Conservation (phyloP, 2,329 filamentous ascomycete genomes). For the Phyllosticta citribraziliensis region DNA sequence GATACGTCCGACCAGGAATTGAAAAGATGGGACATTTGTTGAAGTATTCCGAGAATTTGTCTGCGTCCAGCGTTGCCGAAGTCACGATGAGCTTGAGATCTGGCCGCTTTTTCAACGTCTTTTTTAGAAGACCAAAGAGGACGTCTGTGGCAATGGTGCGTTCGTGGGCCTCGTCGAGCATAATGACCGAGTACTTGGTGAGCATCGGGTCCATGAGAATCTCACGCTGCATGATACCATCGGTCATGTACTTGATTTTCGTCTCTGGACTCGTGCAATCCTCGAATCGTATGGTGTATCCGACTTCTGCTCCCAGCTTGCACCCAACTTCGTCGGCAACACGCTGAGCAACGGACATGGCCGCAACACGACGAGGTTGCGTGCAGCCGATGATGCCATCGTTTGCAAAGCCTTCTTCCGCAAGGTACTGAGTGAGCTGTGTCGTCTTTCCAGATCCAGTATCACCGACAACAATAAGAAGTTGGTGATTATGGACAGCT, state of each 20-base stretch:
- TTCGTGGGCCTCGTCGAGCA: slow-evolving; percentile 97
- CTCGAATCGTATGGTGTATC: slow-evolving; percentile 98
- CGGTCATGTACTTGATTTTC: slow-evolving; percentile 98
- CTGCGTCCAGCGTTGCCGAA: slow-evolving; percentile 93
- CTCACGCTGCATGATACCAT: slow-evolving; percentile 94
- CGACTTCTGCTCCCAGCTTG: slow-evolving; percentile 82
- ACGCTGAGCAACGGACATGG: slow-evolving; percentile 97
- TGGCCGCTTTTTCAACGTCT: slow-evolving; percentile 67
- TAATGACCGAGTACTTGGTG: slow-evolving; percentile 90
- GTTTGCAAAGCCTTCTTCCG: slow-evolving; percentile 82
- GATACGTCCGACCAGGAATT: slow-evolving; percentile 89
- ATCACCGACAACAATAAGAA: slow-evolving; percentile 93
- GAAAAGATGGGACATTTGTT: slow-evolving; percentile 94
- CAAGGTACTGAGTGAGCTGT: slow-evolving; percentile 88
- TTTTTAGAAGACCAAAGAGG: slow-evolving; percentile 90
- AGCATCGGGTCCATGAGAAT: slow-evolving; percentile 93
- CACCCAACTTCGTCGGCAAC: slow-evolving; percentile 96
- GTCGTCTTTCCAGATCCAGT: slow-evolving; percentile 97
- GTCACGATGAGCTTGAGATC: slow-evolving; percentile 99
- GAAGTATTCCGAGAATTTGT: slow-evolving; percentile 96
- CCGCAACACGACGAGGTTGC: slow-evolving; percentile 91
- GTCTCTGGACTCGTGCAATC: slow-evolving; percentile 84
- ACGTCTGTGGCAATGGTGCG: slow-evolving; percentile 95
- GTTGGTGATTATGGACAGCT: slow-evolving; percentile 77
- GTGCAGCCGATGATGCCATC: slow-evolving; percentile 90